These are phyloP conservation scores for Claviceps paspali DNA, from an alignment of 2,329 filamentous ascomycete genomes.

Conservation along the genomic window DNA sequence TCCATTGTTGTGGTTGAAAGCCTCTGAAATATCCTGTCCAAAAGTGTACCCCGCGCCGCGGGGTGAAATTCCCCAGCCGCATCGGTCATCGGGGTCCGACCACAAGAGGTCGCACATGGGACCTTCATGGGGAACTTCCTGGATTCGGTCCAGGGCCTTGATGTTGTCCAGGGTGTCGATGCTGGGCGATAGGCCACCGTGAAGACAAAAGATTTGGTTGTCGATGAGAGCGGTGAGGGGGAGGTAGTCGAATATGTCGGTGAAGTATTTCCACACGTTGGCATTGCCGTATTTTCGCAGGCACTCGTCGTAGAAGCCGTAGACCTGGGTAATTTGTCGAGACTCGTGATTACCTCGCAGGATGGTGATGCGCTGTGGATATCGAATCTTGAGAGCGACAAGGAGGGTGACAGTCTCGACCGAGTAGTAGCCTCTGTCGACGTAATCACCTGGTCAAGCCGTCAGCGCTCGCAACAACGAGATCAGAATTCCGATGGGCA, in stretches of 20 bases:
- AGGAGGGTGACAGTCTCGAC: constrained; percentile 96
- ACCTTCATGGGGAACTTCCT: constrained; percentile 95
- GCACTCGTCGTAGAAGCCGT: constrained; percentile 98
- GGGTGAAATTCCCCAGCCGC: constrained; percentile 90
- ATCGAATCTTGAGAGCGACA: constrained; percentile 93
- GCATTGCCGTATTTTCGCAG: constrained; percentile 97
- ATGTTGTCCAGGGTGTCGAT: constrained; percentile 96
- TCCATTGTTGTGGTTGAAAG: constrained; percentile 98
- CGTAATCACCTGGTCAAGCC: constrained; percentile 66
- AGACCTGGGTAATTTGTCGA: constrained; percentile 96
- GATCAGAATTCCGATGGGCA: background rate
- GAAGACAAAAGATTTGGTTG: constrained; percentile 97
- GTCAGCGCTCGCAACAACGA: constrained; percentile 1
- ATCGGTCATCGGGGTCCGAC: constrained; percentile 95
- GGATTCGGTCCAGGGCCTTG: constrained; percentile 83
- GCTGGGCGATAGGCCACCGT: constrained; percentile 90
- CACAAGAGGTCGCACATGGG: constrained; percentile 97
- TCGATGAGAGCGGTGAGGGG: constrained; percentile 94
- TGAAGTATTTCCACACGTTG: constrained; percentile 99
- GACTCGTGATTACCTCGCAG: constrained; percentile 98
- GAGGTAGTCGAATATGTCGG: constrained; percentile 96
- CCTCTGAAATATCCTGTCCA: constrained; percentile 93
- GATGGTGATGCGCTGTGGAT: constrained; percentile 94
- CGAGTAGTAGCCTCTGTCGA: constrained; percentile 97
- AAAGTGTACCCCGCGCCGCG: constrained; percentile 92